Conservation (phyloP, 1,139 yeast species). For the Kurtzmaniella quercitrusa region DNA sequence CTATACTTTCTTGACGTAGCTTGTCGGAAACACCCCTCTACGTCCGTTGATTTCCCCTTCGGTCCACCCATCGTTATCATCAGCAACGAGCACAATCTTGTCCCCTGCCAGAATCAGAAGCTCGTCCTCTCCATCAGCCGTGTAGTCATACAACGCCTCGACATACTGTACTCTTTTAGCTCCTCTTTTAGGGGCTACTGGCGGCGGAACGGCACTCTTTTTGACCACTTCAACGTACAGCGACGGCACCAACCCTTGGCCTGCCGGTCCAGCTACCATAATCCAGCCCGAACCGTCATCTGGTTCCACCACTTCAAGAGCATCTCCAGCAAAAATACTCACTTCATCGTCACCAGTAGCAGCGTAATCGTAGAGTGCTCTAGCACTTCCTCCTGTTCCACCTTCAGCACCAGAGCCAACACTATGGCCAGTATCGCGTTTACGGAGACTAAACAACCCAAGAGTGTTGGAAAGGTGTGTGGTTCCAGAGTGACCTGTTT, state of each 20-base stretch:
- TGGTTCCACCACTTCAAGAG: slow-evolving; percentile 49
- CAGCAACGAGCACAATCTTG: slow-evolving; percentile 55
- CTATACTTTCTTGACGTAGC: slow-evolving; percentile 50
- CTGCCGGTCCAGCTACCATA: slow-evolving; percentile 39
- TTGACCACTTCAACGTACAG: slow-evolving; percentile 57
- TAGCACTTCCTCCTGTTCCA: slow-evolving; percentile 28
- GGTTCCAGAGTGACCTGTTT: slow-evolving; percentile 28
- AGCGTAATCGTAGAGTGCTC: slow-evolving; percentile 63
- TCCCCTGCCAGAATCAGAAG: slow-evolving; percentile 72
- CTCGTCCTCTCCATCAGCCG: slow-evolving; percentile 82
- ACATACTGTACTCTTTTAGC: slow-evolving; percentile 62
- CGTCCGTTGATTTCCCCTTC: slow-evolving; percentile 78
- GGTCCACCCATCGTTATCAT: slow-evolving; percentile 92
- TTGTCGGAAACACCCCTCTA: slow-evolving; percentile 78
- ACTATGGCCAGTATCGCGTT: slow-evolving; percentile 12
- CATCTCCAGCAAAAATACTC: slow-evolving; percentile 57
- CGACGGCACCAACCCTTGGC: slow-evolving; percentile 82
- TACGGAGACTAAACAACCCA: slow-evolving; percentile 37
- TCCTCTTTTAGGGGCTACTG: slow-evolving; percentile 79
- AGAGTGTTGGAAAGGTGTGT: slow-evolving; percentile 19
- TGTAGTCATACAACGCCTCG: slow-evolving; percentile 75
- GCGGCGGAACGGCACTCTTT: slow-evolving; percentile 3
- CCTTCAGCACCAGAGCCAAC: slow-evolving; percentile 24
- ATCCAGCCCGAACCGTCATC: slow-evolving; percentile 99
- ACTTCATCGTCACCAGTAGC: slow-evolving; percentile 78